Conservation (phyloP, 2,329 filamentous ascomycete species). For the Fusarium austroafricanum region DNA sequence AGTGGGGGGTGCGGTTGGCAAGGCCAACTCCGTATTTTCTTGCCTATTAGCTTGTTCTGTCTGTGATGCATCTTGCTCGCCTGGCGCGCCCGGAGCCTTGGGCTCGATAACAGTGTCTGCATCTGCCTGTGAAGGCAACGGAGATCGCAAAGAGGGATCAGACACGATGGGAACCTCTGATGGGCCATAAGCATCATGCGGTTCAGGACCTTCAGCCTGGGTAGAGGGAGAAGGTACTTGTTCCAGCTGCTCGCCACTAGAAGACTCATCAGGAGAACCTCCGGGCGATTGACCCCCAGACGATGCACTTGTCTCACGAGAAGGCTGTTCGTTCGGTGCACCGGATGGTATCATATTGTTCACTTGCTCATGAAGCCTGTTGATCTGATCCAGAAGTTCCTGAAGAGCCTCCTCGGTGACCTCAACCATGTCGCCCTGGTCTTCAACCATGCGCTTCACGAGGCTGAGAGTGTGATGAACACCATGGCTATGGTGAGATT, state of each 20-base stretch:
- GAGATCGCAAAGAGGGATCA: not conserved
- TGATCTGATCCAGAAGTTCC: conserved; percentile 47
- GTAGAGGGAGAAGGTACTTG: conserved; percentile 12
- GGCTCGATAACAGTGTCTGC: not conserved
- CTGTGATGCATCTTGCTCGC: not conserved
- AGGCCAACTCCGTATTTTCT: not conserved
- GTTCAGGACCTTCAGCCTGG: not conserved
- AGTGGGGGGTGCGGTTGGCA: not conserved
- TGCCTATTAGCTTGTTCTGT: conserved; percentile 5
- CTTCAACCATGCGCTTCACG: conserved; percentile 44
- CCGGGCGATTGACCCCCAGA: conserved; percentile 22
- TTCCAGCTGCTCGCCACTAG: not conserved
- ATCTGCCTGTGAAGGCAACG: conserved; percentile 2
- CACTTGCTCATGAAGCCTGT: conserved; percentile 46
- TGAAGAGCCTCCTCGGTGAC: conserved; percentile 42
- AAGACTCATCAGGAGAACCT: conserved; percentile 12
- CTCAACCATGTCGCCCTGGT: conserved; percentile 40
- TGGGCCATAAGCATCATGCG: not conserved
- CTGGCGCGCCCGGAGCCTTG: not conserved
- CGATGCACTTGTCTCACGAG: conserved; percentile 9
- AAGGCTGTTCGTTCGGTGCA: conserved; percentile 13
- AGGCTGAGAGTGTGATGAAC: conserved; percentile 32
- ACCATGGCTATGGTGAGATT: conserved; percentile 11
- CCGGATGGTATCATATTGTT: conserved; percentile 41
- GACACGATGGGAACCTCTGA: conserved; percentile 3